Conservation (phyloP, 1,284 basidiomycete species). For the Pseudozyma sp. region DNA sequence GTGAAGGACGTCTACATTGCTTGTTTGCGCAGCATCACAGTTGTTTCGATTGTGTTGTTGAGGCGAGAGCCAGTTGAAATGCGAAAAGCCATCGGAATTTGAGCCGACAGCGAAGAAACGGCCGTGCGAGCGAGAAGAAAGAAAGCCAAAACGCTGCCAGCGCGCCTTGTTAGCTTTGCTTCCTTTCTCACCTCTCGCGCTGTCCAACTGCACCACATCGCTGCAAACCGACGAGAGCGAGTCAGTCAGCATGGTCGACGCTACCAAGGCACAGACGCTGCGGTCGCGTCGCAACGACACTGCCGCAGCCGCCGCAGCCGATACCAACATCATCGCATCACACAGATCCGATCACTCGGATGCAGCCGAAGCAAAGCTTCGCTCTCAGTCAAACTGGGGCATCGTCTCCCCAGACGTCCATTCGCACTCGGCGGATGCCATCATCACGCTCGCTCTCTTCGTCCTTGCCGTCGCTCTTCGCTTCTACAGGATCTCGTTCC, state of each 20-base stretch:
- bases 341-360: constrained; percentile 6
- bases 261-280: constrained; percentile 28
- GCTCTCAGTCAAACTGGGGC: constrained; percentile 6
- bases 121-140: constrained; percentile 10
- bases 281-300: constrained; percentile 31
- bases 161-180: background rate
- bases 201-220: constrained; percentile 3
- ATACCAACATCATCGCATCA: background rate
- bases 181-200: background rate
- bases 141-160: constrained; percentile 2
- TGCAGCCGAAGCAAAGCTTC: constrained; percentile 10
- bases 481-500: constrained; percentile 55
- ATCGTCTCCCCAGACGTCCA: constrained; percentile 25
- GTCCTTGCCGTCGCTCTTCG: constrained; percentile 48
- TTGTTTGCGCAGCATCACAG: too few species aligned
- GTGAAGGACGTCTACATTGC: too few species aligned
- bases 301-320: background rate
- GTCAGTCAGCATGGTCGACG: constrained; percentile 22
- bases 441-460: constrained; percentile 45
- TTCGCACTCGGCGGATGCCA: constrained; percentile 22
- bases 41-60: too few species aligned
- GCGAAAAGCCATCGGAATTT: background rate
- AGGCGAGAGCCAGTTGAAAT: background rate
- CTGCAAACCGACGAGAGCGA: background rate
- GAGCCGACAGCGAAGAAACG: background rate